A percentile compares a stretch with the other conserved stretches of the same genome.
Conservation (phyloP, 2,329 filamentous ascomycete genomes). For the Fusarium piperis region DNA sequence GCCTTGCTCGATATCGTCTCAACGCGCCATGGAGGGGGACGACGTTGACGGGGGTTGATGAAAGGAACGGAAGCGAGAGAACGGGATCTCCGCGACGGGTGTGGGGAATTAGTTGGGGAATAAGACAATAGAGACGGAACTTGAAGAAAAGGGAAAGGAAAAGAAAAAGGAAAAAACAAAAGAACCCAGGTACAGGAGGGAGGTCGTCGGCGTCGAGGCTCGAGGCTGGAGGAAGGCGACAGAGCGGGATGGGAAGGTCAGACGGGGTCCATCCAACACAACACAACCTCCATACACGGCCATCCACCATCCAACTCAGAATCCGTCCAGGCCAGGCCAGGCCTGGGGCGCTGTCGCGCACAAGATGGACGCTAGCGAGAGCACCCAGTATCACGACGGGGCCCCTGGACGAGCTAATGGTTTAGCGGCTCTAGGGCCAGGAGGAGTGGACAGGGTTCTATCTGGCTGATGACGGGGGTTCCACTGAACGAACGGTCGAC, state of each 20-base stretch:
- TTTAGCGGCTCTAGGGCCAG: slow-evolving; percentile 34
- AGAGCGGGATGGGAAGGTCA: slow-evolving; percentile 20
- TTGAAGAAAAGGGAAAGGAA: background rate
- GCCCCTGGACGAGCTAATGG: slow-evolving; percentile 30
- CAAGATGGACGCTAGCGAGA: slow-evolving; percentile 31
- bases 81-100: slow-evolving; percentile 21
- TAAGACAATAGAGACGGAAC: slow-evolving; percentile 2
- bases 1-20: slow-evolving; percentile 40
- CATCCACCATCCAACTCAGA: slow-evolving; percentile 19
- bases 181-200: slow-evolving; percentile 26
- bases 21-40: slow-evolving; percentile 39
- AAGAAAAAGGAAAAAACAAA: slow-evolving; percentile 6
- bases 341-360: slow-evolving; percentile 32
- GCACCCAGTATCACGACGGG: slow-evolving; percentile 33
- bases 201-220: slow-evolving; percentile 38
- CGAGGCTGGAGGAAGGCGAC: slow-evolving; percentile 28
- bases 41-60: slow-evolving; percentile 12
- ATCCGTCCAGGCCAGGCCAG: slow-evolving; percentile 11
- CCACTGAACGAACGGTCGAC: slow-evolving; percentile 30
- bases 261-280: slow-evolving; percentile 33
- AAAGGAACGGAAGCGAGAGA: slow-evolving; percentile 37
- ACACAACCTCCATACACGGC: slow-evolving; percentile 4
- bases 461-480: slow-evolving; percentile 23
- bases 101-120: slow-evolving; percentile 23
- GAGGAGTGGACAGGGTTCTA: slow-evolving; percentile 41